These are phyloP conservation scores for Aureobasidium sp. DNA, from an alignment of 2,329 filamentous ascomycete genomes.

Conservation along the genomic window DNA sequence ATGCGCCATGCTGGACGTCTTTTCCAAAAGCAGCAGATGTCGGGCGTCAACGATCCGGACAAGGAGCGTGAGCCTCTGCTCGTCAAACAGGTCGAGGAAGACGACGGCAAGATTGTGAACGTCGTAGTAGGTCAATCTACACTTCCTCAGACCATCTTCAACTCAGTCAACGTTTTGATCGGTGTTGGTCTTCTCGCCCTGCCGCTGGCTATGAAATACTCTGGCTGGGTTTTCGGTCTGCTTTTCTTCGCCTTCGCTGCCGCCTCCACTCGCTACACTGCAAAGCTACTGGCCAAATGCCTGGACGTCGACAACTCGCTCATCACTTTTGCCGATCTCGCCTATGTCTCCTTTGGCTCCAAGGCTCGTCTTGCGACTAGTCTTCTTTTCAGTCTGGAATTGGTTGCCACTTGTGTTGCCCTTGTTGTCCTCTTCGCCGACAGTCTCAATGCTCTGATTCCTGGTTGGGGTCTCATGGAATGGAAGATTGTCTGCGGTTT, in stretches of 20 bases:
- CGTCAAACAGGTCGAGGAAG: conserved; percentile 80
- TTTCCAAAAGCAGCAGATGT: conserved; percentile 39
- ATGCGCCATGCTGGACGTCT: conserved; percentile 47
- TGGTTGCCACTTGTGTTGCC: conserved; percentile 82
- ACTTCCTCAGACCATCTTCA: conserved; percentile 89
- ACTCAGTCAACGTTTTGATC: conserved; percentile 88
- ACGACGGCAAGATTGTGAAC: conserved; percentile 73
- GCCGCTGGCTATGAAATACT: conserved; percentile 77
- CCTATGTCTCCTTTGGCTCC: conserved; percentile 80
- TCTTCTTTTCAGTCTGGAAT: conserved; percentile 77
- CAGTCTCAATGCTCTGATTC: conserved; percentile 70
- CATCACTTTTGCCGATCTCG: conserved; percentile 90
- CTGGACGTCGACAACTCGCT: conserved; percentile 77
- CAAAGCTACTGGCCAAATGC: conserved; percentile 75
- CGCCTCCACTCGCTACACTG: conserved; percentile 73
- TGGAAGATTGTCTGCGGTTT: conserved; percentile 85
- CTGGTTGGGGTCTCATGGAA: conserved; percentile 55
- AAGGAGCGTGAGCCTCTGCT: conserved; percentile 60
- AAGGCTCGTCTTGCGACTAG: conserved; percentile 75
- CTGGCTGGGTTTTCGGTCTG: conserved; percentile 81
- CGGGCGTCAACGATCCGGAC: conserved; percentile 34
- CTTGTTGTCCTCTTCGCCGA: conserved; percentile 93
- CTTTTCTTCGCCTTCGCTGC: conserved; percentile 66
- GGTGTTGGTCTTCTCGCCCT: conserved; percentile 84
- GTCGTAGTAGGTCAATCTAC: conserved; percentile 91